Base-by-base conservation (phyloP, 805 yeast genomes). In the Lachancea fermentati region DNA sequence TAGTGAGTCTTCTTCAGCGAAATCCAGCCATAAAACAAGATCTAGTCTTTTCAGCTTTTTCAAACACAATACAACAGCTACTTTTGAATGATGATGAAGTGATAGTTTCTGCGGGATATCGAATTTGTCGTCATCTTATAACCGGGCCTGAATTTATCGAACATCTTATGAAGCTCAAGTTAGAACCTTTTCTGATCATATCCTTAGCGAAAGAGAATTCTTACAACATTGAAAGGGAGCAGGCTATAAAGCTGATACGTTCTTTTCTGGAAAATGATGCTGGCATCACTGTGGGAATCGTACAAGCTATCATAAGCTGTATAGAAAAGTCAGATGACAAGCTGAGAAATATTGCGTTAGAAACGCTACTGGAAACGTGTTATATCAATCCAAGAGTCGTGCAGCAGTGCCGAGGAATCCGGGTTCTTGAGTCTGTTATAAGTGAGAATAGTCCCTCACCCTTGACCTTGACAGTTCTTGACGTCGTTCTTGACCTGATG, bases 221-320 rank as follows among this genome's bases (percentile, higher is more conserved):
- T 2, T 61, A 54, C 42, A 72, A 76, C 17, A 60, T 77, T 2
- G 96, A 89, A 52, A 73, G 88, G 44, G 81, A 78, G 34, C 87
- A 88, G 52, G 93, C 94, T 0, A 53, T 91, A 24, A 83, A 81
- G 51, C 64, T 87, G 18, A 63, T 87, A 0, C 68, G 96, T 19
- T 66, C 71, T 24, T 76, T 84, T 42, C 51, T 84, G 2, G 79
- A 72, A 30, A 65, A 69, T 5, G 59, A 66, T 0, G 67, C 74
- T 13, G 89, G 89, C 0, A 71, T 85, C 3, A 71, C 84, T 2
- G 73, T 83, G 34, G 77, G 89, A 0, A 51, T 91, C 2, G 76
- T 83, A 28, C 76, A 85, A 37, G 76, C 87, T 1, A 47, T 85
- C 3, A 78, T 82, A 2, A 74, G 85, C 2, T 67, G 81, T 7